These are phyloP conservation scores for Solanum paucissectum DNA, from an alignment of 257 asterid genomes.

Conservation along the genomic window DNA sequence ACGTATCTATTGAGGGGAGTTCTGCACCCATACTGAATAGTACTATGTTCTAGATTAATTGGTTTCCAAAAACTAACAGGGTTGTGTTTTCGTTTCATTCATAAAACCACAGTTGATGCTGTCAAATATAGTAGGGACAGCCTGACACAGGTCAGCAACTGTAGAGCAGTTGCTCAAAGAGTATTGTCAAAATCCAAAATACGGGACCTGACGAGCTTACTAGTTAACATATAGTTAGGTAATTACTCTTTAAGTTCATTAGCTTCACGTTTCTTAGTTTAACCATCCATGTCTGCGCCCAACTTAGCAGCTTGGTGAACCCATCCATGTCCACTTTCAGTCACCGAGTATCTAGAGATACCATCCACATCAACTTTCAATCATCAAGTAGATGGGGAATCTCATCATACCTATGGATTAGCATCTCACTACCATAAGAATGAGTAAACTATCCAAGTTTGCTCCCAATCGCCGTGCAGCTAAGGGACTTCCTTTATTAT, in stretches of 20 bases:
- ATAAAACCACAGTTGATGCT: background rate
- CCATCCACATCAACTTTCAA: background rate
- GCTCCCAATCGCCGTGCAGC: background rate
- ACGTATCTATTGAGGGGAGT: background rate
- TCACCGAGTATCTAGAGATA: background rate
- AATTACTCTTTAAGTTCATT: background rate
- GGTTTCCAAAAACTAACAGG: background rate
- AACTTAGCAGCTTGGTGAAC: background rate
- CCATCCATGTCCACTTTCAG: background rate
- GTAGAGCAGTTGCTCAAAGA: background rate
- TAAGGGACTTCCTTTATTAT: background rate
- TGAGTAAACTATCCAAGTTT: background rate
- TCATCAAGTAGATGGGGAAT: background rate
- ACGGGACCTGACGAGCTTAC: background rate
- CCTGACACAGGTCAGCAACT: background rate
- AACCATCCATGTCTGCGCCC: background rate
- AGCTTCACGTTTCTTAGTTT: background rate
- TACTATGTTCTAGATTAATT: background rate
- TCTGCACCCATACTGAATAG: background rate
- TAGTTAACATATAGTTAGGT: background rate
- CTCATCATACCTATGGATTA: background rate
- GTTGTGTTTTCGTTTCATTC: background rate
- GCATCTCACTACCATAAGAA: background rate
- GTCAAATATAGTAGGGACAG: background rate
- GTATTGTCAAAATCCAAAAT: background rate